Evolutionary conservation across 163 green algal species (phyloP).

Genomic region (Prototheca wickerhamii): DNA sequence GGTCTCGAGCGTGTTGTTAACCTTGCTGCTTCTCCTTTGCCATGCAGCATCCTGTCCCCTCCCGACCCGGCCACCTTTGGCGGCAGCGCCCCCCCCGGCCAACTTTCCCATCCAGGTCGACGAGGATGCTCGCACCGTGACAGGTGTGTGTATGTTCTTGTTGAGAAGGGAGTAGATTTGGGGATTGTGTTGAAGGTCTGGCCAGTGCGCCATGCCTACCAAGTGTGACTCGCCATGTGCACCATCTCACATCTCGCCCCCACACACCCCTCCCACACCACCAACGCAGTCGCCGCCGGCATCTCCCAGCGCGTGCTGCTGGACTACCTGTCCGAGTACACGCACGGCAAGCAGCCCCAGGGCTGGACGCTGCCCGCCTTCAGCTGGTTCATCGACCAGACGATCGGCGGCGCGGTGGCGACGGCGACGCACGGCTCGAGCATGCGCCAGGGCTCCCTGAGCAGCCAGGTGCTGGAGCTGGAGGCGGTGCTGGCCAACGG

Average conservation of each 20-base stretch:
- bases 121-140: conserved; percentile 41
- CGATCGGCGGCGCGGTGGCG: conserved; percentile 24
- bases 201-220: conserved; percentile 39
- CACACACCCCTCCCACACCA: not conserved
- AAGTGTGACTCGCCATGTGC: conserved; percentile 48
- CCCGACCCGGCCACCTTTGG: conserved; percentile 1
- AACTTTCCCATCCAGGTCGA: conserved; percentile 43
- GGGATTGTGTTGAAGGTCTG: conserved; percentile 3
- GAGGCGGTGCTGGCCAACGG: conserved; percentile 69
- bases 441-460: conserved; percentile 51
- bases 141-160: not conserved
- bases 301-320: conserved; percentile 48
- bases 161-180: not conserved
- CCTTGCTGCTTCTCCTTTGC: not conserved
- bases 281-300: conserved; percentile 35
- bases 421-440: conserved; percentile 71
- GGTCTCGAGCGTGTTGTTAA: too few species aligned
- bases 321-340: conserved; percentile 42
- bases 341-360: conserved; percentile 17
- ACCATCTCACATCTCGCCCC: conserved; percentile 22
- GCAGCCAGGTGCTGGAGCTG: conserved; percentile 37
- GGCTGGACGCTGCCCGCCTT: conserved; percentile 68
- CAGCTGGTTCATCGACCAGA: conserved; percentile 57
- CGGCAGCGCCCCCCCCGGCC: conserved; percentile 1
- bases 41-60: conserved; percentile 7